Base-by-base conservation (phyloP, 208 protist genomes). In the Crithidia mellificae region DNA sequence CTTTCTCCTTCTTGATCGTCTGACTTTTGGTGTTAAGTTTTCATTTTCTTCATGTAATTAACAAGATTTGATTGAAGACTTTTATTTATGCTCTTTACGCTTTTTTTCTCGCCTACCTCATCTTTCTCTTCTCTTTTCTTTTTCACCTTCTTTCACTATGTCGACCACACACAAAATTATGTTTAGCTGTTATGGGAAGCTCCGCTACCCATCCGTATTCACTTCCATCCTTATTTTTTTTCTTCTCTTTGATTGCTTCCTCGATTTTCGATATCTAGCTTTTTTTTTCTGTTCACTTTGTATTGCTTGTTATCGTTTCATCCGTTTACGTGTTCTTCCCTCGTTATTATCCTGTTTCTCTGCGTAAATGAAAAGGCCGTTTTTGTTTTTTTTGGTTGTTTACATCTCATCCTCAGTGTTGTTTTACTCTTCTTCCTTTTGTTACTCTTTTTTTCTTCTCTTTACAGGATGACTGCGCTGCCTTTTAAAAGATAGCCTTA, bases 381-480 rank as follows among this genome's bases (percentile, higher is more conserved):
- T n/a, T 41, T 41, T 41, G 36, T 52, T 30, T 19, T 52, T 30
- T 52, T n/a, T n/a, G n/a, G n/a, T n/a, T n/a, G n/a, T n/a, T n/a
- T n/a, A n/a, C 47, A 20, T 22, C 19, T 49, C 43, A 49, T 20
- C 43, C 19, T 20, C 8, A 49, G 43, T 22, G 43, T 20, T 49
- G 15, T 49, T 49, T 49, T 20, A 5, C 20, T 17, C 19, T 49
- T 11, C 20, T 20, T 20, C 19, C 6, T 41, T 12, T n/a, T n/a
- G n/a, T n/a, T n/a, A n/a, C n/a, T n/a, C n/a, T n/a, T n/a, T n/a
- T n/a, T n/a, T n/a, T n/a, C n/a, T n/a, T n/a, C n/a, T n/a, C n/a
- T n/a, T n/a, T n/a, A n/a, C n/a, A n/a, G n/a, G n/a, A n/a, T n/a
- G n/a, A n/a, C n/a, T n/a, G n/a, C n/a, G n/a, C n/a, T n/a, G n/a